Base-by-base conservation (phyloP, 2,329 filamentous ascomycete genomes). In the Cladophialophora psammophila region DNA sequence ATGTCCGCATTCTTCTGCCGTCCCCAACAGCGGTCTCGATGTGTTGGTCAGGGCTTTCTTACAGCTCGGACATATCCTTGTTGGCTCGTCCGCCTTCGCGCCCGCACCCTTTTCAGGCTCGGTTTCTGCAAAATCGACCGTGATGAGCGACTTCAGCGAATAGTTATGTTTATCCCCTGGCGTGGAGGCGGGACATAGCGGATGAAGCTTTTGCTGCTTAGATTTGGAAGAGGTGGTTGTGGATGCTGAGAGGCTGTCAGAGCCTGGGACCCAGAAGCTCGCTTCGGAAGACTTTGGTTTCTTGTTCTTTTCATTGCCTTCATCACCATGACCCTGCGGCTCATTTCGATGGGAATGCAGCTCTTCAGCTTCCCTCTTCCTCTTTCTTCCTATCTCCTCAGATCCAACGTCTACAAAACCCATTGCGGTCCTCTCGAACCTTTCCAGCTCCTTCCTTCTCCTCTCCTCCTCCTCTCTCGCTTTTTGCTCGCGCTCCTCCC, bases 221-320 rank as follows among this genome's bases (percentile, higher is more conserved):
- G 45, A 86, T 80, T 6, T 45, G 8, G 50, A 31, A 20, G 60
- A 88, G 79, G 74, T 88, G 82, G 60, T 88, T 81, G 60, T 84
- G 81, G 57, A 83, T 42, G 84, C 86, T 0, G 84, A 84, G 0
- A 93, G 53, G 36, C 93, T 0, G 91, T 96, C 65, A 94, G 86
- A 0, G 91, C 92, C 0, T 93, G 94, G 12, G 0, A 94, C 90
- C 95, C 94, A 98, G 80, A 98, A 98, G 0, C 93, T 96, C 0
- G 93, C 92, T 15, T 86, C 85, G 0, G 60, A 68, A 8, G 87
- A 86, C 78, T 90, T 91, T 8, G 86, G 83, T 2, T 88, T 85
- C 75, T 88, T 79, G 62, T 76, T 77, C 75, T 80, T 63, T 54
- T 18, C 68, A 71, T 52, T 73, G 89, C 88, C 81, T 90, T 48